phyloP scores from a whole-genome alignment of 75 land plant genomes.

The Cunninghamia lanceolata region DNA sequence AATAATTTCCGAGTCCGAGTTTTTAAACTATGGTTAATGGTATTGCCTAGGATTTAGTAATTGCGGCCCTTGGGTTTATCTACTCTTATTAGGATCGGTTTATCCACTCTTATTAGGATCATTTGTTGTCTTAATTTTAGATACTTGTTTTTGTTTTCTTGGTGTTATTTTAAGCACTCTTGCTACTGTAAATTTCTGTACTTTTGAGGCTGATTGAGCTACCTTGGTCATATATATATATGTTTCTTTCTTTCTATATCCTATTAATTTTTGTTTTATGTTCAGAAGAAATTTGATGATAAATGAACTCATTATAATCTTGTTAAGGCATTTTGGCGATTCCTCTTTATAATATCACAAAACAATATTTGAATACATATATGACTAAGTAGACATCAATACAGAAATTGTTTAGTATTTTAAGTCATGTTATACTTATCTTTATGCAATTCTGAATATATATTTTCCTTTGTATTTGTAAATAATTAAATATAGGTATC shows the following conservation, averaged over 20 bases:
- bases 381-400: not conserved
- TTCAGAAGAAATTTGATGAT: not conserved
- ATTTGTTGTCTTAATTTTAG: not conserved
- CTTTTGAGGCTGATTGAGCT: not conserved
- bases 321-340: not conserved
- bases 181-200: not conserved
- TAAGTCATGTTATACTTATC: not conserved
- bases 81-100: not conserved
- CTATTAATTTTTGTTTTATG: not conserved
- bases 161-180: not conserved
- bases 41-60: not conserved
- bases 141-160: not conserved
- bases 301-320: not conserved
- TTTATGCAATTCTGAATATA: not conserved
- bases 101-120: not conserved
- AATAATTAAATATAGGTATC: constrained; percentile 19
- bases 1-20: too few species aligned
- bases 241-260: not conserved
- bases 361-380: not conserved
- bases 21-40: too few species aligned
- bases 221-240: not conserved
- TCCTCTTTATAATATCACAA: not conserved
- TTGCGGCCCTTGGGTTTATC: not conserved
- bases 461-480: not conserved
- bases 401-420: not conserved